Conservation (phyloP, 2,329 filamentous ascomycete species). For the Emmonsiellopsis sp. region DNA sequence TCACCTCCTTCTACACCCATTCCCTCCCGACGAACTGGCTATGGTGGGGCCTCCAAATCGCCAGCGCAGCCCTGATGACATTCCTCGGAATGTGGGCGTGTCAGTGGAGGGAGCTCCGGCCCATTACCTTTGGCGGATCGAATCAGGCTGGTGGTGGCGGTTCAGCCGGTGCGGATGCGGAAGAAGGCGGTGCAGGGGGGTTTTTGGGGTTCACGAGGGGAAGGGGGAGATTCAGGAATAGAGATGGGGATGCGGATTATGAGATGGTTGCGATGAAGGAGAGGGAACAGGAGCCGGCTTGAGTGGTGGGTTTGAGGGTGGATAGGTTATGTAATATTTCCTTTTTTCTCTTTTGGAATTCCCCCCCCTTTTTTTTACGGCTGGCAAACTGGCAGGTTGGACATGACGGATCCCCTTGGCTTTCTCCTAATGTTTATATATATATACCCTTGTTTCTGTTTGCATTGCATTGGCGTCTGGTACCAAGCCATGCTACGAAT, state of each 20-base stretch:
- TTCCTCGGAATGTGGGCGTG: slow-evolving; percentile 81
- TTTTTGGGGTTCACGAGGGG: slow-evolving; percentile 13
- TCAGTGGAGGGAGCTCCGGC: slow-evolving; percentile 77
- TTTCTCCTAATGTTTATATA: not conserved
- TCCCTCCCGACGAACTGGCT: slow-evolving; percentile 66
- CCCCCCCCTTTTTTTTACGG: not conserved
- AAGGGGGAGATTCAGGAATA: slow-evolving; percentile 16
- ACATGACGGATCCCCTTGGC: not conserved
- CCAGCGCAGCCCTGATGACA: slow-evolving; percentile 55
- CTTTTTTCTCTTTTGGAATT: slow-evolving; percentile 1
- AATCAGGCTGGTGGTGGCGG: not conserved
- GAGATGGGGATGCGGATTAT: slow-evolving; percentile 39
- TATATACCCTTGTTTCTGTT: slow-evolving; percentile 1
- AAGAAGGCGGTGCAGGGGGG: slow-evolving; percentile 8
- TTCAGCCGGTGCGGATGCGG: slow-evolving; percentile 34
- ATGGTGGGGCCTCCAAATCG: slow-evolving; percentile 71
- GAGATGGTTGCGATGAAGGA: slow-evolving; percentile 54
- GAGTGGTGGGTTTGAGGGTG: slow-evolving; percentile 20
- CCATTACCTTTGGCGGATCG: slow-evolving; percentile 69
- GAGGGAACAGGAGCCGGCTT: slow-evolving; percentile 42
- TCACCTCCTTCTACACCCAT: slow-evolving; percentile 70
- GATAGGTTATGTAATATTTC: not conserved
- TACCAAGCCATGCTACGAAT: not conserved
- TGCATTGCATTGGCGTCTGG: not conserved
- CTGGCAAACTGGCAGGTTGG: not conserved